These are phyloP conservation scores for Helicocarpus griseus DNA, from an alignment of 2,329 filamentous ascomycete species.

Conservation along the genomic window DNA sequence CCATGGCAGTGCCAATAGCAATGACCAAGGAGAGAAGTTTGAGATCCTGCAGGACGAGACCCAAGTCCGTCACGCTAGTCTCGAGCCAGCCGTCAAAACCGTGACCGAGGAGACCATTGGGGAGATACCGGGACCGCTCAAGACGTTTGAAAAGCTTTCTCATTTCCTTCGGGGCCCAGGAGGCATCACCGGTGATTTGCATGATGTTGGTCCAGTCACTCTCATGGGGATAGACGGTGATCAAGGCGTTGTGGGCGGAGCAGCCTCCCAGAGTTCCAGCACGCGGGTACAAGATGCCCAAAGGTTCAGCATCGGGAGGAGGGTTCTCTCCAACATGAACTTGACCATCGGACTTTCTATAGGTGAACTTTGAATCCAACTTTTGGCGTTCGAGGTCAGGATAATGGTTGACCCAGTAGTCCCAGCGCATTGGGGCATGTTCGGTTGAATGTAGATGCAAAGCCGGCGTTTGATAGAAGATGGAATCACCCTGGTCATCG, in stretches of 20 bases:
- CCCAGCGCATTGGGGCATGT: conserved; percentile 49
- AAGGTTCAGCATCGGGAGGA: conserved; percentile 39
- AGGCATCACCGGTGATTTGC: conserved; percentile 47
- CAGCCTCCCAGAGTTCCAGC: conserved; percentile 48
- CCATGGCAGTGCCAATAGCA: conserved; percentile 45
- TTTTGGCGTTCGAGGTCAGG: conserved; percentile 43
- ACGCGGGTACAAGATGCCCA: conserved; percentile 49
- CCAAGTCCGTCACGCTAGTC: conserved; percentile 42
- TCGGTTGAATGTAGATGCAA: conserved; percentile 46
- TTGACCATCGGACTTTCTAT: conserved; percentile 41
- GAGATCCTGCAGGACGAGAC: conserved; percentile 42
- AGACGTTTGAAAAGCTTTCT: conserved; percentile 44
- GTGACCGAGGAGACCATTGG: conserved; percentile 37
- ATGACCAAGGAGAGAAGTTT: conserved; percentile 45
- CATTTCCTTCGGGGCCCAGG: conserved; percentile 50
- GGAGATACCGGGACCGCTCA: conserved; percentile 45
- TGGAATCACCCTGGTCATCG: conserved; percentile 44
- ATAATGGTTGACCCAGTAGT: conserved; percentile 57
- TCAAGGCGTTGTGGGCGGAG: conserved; percentile 52
- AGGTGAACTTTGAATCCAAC: conserved; percentile 51
- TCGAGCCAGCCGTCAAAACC: conserved; percentile 50
- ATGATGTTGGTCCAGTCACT: conserved; percentile 50
- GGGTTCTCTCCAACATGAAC: conserved; percentile 46
- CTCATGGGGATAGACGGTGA: conserved; percentile 48
- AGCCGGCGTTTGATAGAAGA: conserved; percentile 46